Evolutionary conservation across 23 red algal species (phyloP).

Genomic region (Gracilariopsis chorda): DNA sequence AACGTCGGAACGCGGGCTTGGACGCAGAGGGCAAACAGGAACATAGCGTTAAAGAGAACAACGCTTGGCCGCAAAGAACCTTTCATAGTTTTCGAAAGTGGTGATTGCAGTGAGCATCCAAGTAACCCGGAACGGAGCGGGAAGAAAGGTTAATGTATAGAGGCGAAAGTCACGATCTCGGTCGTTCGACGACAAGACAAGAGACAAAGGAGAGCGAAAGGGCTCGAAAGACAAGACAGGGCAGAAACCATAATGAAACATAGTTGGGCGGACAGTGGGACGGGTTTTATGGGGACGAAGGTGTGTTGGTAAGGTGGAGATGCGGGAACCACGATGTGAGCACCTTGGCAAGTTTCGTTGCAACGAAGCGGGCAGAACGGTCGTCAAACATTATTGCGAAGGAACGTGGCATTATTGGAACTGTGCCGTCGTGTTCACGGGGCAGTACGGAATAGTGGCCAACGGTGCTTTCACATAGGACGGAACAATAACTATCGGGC

Average conservation of each 20-base stretch:
- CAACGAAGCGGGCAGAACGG: background rate
- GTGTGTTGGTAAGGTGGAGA: too few relatives aligned
- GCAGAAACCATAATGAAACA: too few relatives aligned
- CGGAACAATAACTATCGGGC: too few relatives aligned
- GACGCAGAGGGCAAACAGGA: background rate
- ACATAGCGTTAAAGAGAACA: background rate
- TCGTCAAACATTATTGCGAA: background rate
- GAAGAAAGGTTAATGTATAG: background rate
- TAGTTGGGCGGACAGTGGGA: too few relatives aligned
- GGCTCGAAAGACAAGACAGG: background rate
- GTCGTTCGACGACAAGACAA: background rate
- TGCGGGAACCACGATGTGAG: too few relatives aligned
- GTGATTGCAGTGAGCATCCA: too few relatives aligned
- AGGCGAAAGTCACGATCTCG: background rate
- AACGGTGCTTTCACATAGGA: too few relatives aligned
- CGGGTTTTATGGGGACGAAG: too few relatives aligned
- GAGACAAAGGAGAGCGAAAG: background rate
- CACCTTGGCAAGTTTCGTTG: background rate
- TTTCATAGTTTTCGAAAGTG: too few relatives aligned
- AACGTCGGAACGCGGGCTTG: background rate
- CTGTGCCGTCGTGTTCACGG: too few relatives aligned
- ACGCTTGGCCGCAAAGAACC: background rate
- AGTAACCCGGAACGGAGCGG: too few relatives aligned
- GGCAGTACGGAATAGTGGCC: too few relatives aligned
- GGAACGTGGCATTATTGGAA: constrained; percentile 14